phyloP scores from a whole-genome alignment of 768 basidiomycete genomes.

The Leucocoprinus birnbaumii region DNA sequence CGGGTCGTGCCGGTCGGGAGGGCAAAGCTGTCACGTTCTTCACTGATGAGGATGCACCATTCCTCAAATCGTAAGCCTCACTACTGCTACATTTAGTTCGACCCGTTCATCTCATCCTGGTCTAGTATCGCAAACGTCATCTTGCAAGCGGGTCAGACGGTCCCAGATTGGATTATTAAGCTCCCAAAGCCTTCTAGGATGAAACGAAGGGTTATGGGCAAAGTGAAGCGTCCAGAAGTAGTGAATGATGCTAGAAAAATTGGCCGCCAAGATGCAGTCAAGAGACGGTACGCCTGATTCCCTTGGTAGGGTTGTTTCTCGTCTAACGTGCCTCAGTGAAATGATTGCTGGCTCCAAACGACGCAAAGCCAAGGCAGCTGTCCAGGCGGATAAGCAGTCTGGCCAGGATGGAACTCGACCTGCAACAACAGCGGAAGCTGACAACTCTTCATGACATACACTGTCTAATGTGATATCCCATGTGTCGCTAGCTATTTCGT shows the following conservation, averaged over 20 bases:
- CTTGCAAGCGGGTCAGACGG: conserved; percentile 83
- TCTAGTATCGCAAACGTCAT: conserved; percentile 93
- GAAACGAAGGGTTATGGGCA: conserved; percentile 83
- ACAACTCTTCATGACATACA: no score
- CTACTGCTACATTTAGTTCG: neutral
- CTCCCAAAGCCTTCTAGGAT: conserved; percentile 92
- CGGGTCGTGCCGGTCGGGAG: conserved; percentile 88
- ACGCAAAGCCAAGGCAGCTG: conserved; percentile 34
- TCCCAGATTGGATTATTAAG: conserved; percentile 94
- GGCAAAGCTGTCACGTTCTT: conserved; percentile 96
- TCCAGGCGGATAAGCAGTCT: neutral
- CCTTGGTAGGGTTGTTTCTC: neutral
- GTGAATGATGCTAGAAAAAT: conserved; percentile 71
- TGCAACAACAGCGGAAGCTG: no score
- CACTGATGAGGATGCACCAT: conserved; percentile 89
- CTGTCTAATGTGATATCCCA: no score
- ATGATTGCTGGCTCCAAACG: conserved; percentile 78
- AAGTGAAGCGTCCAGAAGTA: conserved; percentile 72
- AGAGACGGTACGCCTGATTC: conserved; percentile 51
- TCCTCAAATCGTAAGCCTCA: conserved; percentile 71
- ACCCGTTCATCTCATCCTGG: conserved; percentile 2
- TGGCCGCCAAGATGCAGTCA: conserved; percentile 68
- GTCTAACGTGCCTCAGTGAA: conserved; percentile 42
- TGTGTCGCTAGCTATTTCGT: conserved; percentile 22
- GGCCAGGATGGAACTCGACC: no score